Evolutionary conservation across 805 yeast genomes (phyloP).

Genomic region (Myxozyma udenii): DNA sequence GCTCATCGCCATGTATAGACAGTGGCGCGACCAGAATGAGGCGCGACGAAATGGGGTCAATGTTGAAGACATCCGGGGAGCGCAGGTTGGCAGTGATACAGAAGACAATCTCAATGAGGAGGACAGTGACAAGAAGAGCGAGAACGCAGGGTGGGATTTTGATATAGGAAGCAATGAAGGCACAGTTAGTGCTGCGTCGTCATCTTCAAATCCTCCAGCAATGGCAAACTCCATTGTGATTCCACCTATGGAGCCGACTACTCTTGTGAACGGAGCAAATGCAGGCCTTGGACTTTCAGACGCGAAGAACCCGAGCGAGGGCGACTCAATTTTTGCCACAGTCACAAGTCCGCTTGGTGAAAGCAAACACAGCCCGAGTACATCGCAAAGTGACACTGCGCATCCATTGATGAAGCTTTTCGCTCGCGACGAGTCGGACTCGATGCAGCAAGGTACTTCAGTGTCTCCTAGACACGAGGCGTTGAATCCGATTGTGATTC

Average conservation of each 20-base stretch:
- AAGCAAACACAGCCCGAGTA: background rate
- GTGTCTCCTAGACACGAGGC: slow-evolving; percentile 2
- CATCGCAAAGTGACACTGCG: too few species aligned
- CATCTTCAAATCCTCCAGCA: background rate
- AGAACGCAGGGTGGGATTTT: slow-evolving; percentile 19
- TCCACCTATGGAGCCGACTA: too few species aligned
- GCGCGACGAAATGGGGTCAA: slow-evolving; percentile 43
- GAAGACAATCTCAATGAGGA: slow-evolving; percentile 36
- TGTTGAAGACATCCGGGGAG: slow-evolving; percentile 10
- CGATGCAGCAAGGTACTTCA: background rate
- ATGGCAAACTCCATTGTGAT: too few species aligned
- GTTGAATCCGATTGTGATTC: slow-evolving; percentile 2
- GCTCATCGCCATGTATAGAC: slow-evolving; percentile 52
- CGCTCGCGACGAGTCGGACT: slow-evolving; percentile 14
- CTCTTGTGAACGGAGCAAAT: too few species aligned
- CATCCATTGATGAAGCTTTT: slow-evolving; percentile 24
- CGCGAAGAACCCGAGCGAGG: too few species aligned
- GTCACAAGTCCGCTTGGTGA: background rate
- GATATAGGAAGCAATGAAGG: slow-evolving; percentile 15
- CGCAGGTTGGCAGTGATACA: slow-evolving; percentile 26
- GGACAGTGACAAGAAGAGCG: slow-evolving; percentile 32
- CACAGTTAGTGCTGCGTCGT: background rate
- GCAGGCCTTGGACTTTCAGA: too few species aligned
- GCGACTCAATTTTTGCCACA: too few species aligned
- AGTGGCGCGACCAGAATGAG: slow-evolving; percentile 56